phyloP scores from a whole-genome alignment of 768 basidiomycete species.

The Russula sp. region DNA sequence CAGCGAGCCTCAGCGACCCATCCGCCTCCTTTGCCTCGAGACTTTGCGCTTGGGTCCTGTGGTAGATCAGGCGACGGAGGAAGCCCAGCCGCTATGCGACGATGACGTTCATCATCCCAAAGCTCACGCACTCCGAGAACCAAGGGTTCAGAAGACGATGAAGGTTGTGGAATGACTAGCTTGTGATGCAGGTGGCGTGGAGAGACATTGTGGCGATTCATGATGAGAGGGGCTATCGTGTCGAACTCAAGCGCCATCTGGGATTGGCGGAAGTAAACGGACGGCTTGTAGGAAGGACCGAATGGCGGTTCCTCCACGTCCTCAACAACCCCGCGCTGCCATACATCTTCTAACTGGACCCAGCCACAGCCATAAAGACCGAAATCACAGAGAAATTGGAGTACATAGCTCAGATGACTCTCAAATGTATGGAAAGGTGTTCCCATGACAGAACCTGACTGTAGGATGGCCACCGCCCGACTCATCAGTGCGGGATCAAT shows the following conservation, averaged over 20 bases:
- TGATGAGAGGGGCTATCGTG: constrained; percentile 68
- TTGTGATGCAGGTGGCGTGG: constrained; percentile 65
- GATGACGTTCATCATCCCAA: constrained; percentile 91
- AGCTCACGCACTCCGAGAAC: constrained; percentile 86
- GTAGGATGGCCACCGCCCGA: constrained; percentile 68
- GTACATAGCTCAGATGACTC: constrained; percentile 77
- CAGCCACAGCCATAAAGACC: constrained; percentile 92
- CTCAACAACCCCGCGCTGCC: constrained; percentile 41
- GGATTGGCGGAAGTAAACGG: constrained; percentile 59
- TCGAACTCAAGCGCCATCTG: constrained; percentile 79
- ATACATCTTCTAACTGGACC: constrained; percentile 66
- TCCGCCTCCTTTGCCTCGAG: constrained; percentile 46
- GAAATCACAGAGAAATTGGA: constrained; percentile 94
- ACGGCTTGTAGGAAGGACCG: constrained; percentile 35
- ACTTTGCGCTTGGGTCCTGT: constrained; percentile 56
- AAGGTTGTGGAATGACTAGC: constrained; percentile 49
- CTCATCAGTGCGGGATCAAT: constrained; percentile 61
- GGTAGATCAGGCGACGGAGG: constrained; percentile 69
- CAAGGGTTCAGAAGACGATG: constrained; percentile 56
- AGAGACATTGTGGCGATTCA: constrained; percentile 65
- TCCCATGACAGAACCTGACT: constrained; percentile 76
- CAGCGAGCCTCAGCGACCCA: constrained; percentile 72
- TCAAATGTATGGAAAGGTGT: constrained; percentile 78
- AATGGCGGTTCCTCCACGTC: constrained; percentile 32
- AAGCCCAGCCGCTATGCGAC: constrained; percentile 60